phyloP scores from a whole-genome alignment of 495 filamentous ascomycete species.

The Elasticomyces elasticus region DNA sequence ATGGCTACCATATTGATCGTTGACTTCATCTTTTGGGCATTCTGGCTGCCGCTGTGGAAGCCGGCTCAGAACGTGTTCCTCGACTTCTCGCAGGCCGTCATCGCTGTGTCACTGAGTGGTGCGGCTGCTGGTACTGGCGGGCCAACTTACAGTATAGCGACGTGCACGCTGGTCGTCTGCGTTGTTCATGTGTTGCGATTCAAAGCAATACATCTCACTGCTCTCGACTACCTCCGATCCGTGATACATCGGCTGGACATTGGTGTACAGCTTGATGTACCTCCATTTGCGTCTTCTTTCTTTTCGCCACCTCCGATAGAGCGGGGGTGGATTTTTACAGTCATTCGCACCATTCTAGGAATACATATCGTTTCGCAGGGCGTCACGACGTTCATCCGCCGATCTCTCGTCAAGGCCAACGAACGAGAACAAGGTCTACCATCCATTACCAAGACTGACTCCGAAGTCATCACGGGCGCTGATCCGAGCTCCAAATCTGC shows the following conservation, averaged over 20 bases:
- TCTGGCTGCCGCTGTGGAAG: constrained; percentile 86
- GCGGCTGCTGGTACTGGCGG: constrained; percentile 57
- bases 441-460: constrained; percentile 28
- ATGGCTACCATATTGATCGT: constrained; percentile 70
- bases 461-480: constrained; percentile 27
- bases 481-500: constrained; percentile 1
- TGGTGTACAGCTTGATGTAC: constrained; percentile 17
- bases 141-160: constrained; percentile 56
- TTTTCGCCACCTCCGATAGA: constrained; percentile 13
- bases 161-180: constrained; percentile 73
- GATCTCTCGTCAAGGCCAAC: constrained; percentile 21
- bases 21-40: constrained; percentile 66
- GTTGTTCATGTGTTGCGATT: constrained; percentile 52
- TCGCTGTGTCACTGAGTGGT: constrained; percentile 85
- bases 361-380: constrained; percentile 88
- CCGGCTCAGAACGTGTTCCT: constrained; percentile 80
- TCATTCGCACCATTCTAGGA: constrained; percentile 41
- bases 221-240: constrained; percentile 22
- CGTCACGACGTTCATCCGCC: constrained; percentile 37
- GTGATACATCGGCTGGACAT: constrained; percentile 19
- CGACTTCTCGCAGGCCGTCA: constrained; percentile 92
- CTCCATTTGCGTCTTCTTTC: constrained; percentile 12
- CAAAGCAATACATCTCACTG: constrained; percentile 23
- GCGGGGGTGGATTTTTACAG: constrained; percentile 16
- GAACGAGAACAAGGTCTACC: constrained; percentile 23